Percentiles rank a stretch among this genome's conserved stretches.
These are phyloP conservation scores for Paradendryphiella salina DNA, from an alignment of 2,329 filamentous ascomycete genomes.

Conservation along the genomic window DNA sequence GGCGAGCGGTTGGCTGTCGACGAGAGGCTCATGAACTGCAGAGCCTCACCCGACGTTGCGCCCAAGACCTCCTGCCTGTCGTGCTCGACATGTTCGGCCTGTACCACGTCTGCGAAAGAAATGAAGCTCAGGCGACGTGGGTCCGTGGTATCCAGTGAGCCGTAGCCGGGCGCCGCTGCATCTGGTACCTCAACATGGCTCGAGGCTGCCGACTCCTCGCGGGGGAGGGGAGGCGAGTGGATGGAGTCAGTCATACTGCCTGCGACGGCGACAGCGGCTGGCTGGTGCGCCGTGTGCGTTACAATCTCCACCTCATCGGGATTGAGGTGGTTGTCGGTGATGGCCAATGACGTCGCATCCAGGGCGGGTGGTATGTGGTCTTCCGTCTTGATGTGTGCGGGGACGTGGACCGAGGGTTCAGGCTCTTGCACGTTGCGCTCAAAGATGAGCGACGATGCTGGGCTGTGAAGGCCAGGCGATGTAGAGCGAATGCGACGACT, in stretches of 20 bases:
- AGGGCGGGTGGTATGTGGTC: slow-evolving; percentile 91
- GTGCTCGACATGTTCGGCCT: slow-evolving; percentile 73
- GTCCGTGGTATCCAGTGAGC: slow-evolving; percentile 74
- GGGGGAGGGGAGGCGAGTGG: slow-evolving; percentile 39
- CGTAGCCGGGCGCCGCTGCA: slow-evolving; percentile 67
- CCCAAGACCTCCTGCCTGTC: slow-evolving; percentile 52
- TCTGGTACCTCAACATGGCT: slow-evolving; percentile 36
- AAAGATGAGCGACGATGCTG: slow-evolving; percentile 78
- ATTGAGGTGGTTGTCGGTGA: slow-evolving; percentile 82
- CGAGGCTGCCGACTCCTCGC: slow-evolving; percentile 34
- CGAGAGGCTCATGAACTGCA: slow-evolving; percentile 69
- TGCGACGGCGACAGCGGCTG: slow-evolving; percentile 68
- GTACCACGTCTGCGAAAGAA: slow-evolving; percentile 93
- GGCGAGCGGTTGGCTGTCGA: slow-evolving; percentile 69
- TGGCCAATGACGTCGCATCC: slow-evolving; percentile 87
- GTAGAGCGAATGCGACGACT: slow-evolving; percentile 65
- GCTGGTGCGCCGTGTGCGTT: slow-evolving; percentile 81
- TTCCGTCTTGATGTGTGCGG: slow-evolving; percentile 89
- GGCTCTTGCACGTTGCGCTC: slow-evolving; percentile 89
- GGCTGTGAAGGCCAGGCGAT: slow-evolving; percentile 78
- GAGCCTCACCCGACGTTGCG: slow-evolving; percentile 57
- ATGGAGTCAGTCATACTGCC: slow-evolving; percentile 42
- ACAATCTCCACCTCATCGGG: slow-evolving; percentile 92
- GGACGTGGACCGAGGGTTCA: slow-evolving; percentile 81
- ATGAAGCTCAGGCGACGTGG: slow-evolving; percentile 89